These are phyloP conservation scores for Psilocybe sp. DNA, from an alignment of 768 basidiomycete species.

Conservation along the genomic window DNA sequence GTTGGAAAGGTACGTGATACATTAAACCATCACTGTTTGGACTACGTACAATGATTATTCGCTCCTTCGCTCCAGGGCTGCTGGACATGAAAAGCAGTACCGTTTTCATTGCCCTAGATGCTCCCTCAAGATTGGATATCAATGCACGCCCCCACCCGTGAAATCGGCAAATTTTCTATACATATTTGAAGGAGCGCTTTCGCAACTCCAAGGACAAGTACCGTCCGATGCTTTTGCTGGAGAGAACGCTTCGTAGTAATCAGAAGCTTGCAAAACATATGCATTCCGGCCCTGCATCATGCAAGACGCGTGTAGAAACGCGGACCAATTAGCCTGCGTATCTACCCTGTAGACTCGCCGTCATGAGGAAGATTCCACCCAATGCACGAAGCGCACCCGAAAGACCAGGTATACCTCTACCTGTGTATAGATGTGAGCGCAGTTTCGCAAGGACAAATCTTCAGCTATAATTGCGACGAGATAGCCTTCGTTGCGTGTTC, in stretches of 20 bases:
- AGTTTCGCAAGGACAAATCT: too few relatives aligned
- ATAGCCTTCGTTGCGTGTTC: too few relatives aligned
- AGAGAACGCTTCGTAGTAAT: conserved; percentile 33
- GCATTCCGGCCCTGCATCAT: too few relatives aligned
- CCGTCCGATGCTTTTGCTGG: conserved; percentile 81
- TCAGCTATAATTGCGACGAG: too few relatives aligned
- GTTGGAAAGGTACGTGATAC: conserved; percentile 63
- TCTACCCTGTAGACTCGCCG: too few relatives aligned
- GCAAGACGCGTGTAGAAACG: background rate
- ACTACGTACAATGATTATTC: background rate
- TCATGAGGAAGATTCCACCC: too few relatives aligned
- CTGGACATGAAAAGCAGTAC: conserved; percentile 75
- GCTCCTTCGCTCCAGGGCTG: conserved; percentile 44
- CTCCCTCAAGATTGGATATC: conserved; percentile 70
- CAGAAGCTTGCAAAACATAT: too few relatives aligned
- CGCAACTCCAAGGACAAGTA: conserved; percentile 85
- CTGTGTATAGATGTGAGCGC: too few relatives aligned
- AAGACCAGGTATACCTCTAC: too few relatives aligned
- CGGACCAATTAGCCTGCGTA: too few relatives aligned
- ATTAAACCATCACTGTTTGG: background rate
- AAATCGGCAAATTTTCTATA: conserved; percentile 81
- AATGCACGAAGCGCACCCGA: too few relatives aligned
- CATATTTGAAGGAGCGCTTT: conserved; percentile 76
- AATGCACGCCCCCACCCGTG: conserved; percentile 69
- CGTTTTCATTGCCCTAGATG: conserved; percentile 70